Percentiles rank a stretch among this genome's conserved stretches.
These are phyloP conservation scores for Diaporthe sp. DNA, from an alignment of 2,329 filamentous ascomycete genomes.

Conservation along the genomic window DNA sequence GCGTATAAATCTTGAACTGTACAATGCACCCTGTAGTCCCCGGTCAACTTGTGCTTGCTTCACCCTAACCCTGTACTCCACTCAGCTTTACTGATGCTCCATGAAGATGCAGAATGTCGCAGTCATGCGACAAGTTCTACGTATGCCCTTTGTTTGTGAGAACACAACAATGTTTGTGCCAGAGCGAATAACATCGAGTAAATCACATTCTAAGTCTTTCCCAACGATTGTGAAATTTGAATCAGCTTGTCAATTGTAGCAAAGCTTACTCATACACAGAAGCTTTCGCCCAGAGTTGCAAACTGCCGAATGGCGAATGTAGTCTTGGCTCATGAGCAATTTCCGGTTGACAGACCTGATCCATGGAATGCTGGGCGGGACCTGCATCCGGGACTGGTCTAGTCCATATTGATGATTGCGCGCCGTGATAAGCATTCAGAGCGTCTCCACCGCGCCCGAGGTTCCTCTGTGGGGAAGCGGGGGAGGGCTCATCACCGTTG, in stretches of 20 bases:
- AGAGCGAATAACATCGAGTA: no score
- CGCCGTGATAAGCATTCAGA: not conserved
- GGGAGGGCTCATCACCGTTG: not conserved
- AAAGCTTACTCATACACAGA: not conserved
- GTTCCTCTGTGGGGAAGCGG: slow-evolving; percentile 11
- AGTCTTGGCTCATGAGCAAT: not conserved
- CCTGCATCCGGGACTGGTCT: slow-evolving; percentile 17
- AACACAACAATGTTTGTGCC: no score
- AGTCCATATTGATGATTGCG: not conserved
- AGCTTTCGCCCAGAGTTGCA: slow-evolving; percentile 9
- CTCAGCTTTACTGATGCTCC: no score
- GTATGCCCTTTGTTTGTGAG: no score
- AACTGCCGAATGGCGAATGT: not conserved
- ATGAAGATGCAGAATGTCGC: no score
- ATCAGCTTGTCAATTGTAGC: not conserved
- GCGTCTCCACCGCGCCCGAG: not conserved
- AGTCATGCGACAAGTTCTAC: no score
- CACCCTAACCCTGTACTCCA: no score
- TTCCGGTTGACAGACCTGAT: not conserved
- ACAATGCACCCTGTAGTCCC: not conserved
- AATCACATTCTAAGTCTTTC: not conserved
- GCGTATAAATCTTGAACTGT: not conserved
- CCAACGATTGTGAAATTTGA: not conserved
- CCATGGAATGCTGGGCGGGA: not conserved
- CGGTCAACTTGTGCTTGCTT: no score